Base-by-base conservation (phyloP, 192 early-diverging fungal genomes). In the Dissophora ornata region DNA sequence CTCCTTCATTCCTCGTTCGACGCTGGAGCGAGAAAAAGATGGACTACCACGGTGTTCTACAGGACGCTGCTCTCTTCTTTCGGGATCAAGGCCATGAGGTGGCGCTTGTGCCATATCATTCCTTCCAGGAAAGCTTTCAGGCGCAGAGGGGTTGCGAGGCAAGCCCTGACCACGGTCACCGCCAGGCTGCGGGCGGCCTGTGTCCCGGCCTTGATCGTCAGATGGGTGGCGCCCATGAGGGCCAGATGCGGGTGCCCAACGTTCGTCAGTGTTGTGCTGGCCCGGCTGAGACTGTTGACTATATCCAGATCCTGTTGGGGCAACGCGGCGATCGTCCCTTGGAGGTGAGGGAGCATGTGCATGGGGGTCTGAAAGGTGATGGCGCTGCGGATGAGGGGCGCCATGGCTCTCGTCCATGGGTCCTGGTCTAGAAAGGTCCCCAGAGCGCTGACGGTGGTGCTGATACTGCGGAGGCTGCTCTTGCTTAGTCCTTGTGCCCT, bases 361-460 rank as follows among this genome's bases (percentile, higher is more conserved):
- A 57, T 75, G 71, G 25, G 62, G 45, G 18, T 77, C 57, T 2
- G 73, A 62, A 11, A 57, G 63, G 16, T 66, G 57, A 16, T 34
- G 48, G 25, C 49, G 63, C 5, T 61, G 71, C 3, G 28, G 38
- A 30, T 47, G 41, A 49, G 52, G 51, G 6, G 5, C 50, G 16
- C 41, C 33, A n/a, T 57, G 56, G 2, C 44, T 58, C 3, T 77
- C 64, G 1, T 67, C 73, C 52, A 77, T 62, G 18, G n/a, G 19
- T 5, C 41, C 58, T 30, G 57, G 47, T 26, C 68, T 51, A 11
- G 59, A 34, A 28, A 46, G 26, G 10, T 77, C 73, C 3, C 64
- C 57, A 22, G 73, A 77, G 9, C 58, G 58, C 6, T 77, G 73
- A 28, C 73, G 73, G 18, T 77, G 64, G 30, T 77, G 73, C 34